Evolutionary conservation across 169 alveolate species (phyloP).

Genomic region (Cryptosporidium tyzzeri): DNA sequence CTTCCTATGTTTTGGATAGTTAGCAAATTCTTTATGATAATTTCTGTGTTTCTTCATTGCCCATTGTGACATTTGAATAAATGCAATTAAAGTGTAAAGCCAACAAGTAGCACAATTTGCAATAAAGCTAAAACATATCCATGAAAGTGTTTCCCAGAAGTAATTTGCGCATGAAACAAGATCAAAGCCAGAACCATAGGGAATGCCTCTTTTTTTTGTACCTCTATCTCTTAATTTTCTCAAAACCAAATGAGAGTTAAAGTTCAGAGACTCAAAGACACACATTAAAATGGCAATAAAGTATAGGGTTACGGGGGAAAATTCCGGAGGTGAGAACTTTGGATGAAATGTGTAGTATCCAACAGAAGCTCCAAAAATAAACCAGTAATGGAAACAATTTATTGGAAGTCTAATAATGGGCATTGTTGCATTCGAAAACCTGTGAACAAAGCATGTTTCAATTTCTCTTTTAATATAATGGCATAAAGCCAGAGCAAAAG

Average conservation of each 20-base stretch:
- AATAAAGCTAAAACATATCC: slow-evolving; percentile 92
- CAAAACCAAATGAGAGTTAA: slow-evolving; percentile 93
- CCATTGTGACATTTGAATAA: slow-evolving; percentile 92
- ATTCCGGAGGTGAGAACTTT: slow-evolving; percentile 85
- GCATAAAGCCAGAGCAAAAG: slow-evolving; percentile 88
- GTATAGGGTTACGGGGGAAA: slow-evolving; percentile 77
- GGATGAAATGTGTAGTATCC: slow-evolving; percentile 96
- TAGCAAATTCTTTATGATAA: slow-evolving; percentile 91
- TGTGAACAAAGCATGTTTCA: slow-evolving; percentile 97
- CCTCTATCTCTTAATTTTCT: slow-evolving; percentile 93
- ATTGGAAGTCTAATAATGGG: slow-evolving; percentile 93
- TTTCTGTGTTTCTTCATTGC: slow-evolving; percentile 92
- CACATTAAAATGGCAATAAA: slow-evolving; percentile 79
- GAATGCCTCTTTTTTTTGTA: slow-evolving; percentile 94
- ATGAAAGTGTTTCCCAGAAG: slow-evolving; percentile 95
- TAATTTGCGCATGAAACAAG: slow-evolving; percentile 97
- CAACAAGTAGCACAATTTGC: slow-evolving; percentile 85
- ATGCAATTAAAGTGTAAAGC: slow-evolving; percentile 83
- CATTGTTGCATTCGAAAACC: slow-evolving; percentile 97
- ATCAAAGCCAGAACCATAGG: slow-evolving; percentile 96
- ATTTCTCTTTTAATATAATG: slow-evolving; percentile 97
- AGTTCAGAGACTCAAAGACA: slow-evolving; percentile 92
- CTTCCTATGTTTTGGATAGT: slow-evolving; percentile 88
- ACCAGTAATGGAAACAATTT: slow-evolving; percentile 98
- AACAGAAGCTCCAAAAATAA: slow-evolving; percentile 89